Conservation (phyloP, 306 rosid species). For the Medicago truncatula region MtrunA17r5.0-ANR NC_053047.1:10876501-10877000, state of each 20-base stretch:
- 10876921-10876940: conserved; percentile 84
- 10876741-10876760: conserved; percentile 78
- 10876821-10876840: conserved; percentile 82
- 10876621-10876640: conserved; percentile 42
- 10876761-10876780: conserved; percentile 93
- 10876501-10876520: conserved; percentile 17
- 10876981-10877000: conserved; percentile 71
- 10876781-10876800: conserved; percentile 84
- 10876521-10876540: conserved; percentile 40
- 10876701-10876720: conserved; percentile 67
- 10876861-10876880: conserved; percentile 87
- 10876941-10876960: conserved; percentile 89
- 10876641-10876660: conserved; percentile 65
- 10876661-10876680: conserved; percentile 75
- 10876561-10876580: conserved; percentile 17
- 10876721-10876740: conserved; percentile 73
- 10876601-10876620: conserved; percentile 50
- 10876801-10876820: conserved; percentile 84
- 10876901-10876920: conserved; percentile 65
- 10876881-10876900: conserved; percentile 82
- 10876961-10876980: conserved; percentile 66
- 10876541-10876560: neutral
- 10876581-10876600: conserved; percentile 45
- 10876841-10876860: conserved; percentile 79
- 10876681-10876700: conserved; percentile 60